Conservation (phyloP, 805 yeast genomes). For the Schwanniomyces vanrijiae region DNA sequence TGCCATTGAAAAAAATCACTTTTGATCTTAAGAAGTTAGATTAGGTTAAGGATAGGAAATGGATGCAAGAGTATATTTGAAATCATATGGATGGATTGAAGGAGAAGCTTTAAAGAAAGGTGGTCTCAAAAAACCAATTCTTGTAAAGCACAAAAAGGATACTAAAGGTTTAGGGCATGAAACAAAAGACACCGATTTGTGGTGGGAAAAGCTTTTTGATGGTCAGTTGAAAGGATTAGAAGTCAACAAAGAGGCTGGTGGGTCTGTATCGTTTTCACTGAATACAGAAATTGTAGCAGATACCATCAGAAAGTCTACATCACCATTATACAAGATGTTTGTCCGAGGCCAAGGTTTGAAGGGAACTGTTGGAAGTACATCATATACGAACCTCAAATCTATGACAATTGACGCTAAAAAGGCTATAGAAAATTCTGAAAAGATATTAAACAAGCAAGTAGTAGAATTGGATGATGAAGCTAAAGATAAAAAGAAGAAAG, state of each 20-base stretch:
- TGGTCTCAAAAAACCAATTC: constrained; percentile 78
- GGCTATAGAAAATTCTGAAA: constrained; percentile 4
- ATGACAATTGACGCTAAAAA: background rate
- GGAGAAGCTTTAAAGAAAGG: constrained; percentile 84
- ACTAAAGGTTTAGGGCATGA: constrained; percentile 87
- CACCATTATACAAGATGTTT: constrained; percentile 84
- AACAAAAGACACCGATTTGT: constrained; percentile 74
- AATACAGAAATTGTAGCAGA: constrained; percentile 46
- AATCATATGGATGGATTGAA: constrained; percentile 86
- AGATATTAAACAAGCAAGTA: constrained; percentile 7
- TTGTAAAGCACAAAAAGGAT: constrained; percentile 89
- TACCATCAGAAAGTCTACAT: constrained; percentile 49
- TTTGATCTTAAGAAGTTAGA: background rate
- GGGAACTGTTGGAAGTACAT: constrained; percentile 63
- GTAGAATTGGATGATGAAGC: background rate
- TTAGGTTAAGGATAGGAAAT: constrained; percentile 31
- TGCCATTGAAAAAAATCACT: constrained; percentile 2
- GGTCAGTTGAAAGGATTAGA: constrained; percentile 84
- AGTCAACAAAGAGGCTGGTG: constrained; percentile 39
- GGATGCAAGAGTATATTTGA: constrained; percentile 74
- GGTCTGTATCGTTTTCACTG: constrained; percentile 53
- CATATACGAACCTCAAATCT: constrained; percentile 24
- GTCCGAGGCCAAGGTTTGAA: constrained; percentile 81
- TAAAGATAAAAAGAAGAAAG: constrained; percentile 15
- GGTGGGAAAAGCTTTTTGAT: constrained; percentile 98